Evolutionary conservation across 2,329 filamentous ascomycete genomes (phyloP).

Genomic region (Neonectria faginata): DNA sequence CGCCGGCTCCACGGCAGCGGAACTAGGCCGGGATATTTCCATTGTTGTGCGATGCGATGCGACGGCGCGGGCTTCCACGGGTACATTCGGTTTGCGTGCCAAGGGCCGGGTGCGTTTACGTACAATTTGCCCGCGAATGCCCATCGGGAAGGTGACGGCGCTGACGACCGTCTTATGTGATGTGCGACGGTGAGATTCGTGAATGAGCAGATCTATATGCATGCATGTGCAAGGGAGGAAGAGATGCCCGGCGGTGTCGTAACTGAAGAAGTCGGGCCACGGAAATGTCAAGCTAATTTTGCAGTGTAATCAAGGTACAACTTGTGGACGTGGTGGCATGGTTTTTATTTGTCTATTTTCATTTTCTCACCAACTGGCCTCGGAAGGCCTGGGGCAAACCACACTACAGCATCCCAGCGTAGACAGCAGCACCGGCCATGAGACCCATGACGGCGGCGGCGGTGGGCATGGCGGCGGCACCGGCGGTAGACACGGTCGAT

Average conservation of each 20-base stretch:
- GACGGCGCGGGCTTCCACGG: neutral
- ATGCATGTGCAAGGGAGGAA: too few relatives aligned
- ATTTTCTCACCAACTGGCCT: neutral
- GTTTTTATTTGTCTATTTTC: neutral
- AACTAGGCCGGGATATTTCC: constrained; percentile 7
- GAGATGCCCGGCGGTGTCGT: too few relatives aligned
- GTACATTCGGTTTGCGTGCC: constrained; percentile 9
- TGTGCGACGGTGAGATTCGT: neutral
- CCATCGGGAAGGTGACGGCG: constrained; percentile 27
- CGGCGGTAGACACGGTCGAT: constrained; percentile 37
- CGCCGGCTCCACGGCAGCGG: constrained; percentile 8
- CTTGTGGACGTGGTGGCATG: neutral
- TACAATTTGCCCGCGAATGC: constrained; percentile 6
- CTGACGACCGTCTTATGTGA: neutral
- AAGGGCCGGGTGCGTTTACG: constrained; percentile 1
- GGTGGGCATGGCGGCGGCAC: constrained; percentile 42
- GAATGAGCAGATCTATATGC: neutral
- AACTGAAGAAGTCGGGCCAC: too few relatives aligned
- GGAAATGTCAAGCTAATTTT: neutral
- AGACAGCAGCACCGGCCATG: constrained; percentile 47
- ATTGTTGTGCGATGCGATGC: constrained; percentile 2
- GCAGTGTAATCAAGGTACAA: neutral
- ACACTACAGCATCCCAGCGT: constrained; percentile 43
- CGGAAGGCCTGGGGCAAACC: neutral
- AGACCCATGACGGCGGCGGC: constrained; percentile 43